A percentile compares a stretch with the other conserved stretches of the same genome.
Conservation (phyloP, 2,329 filamentous ascomycete genomes). For the Fusarium sp. region DNA sequence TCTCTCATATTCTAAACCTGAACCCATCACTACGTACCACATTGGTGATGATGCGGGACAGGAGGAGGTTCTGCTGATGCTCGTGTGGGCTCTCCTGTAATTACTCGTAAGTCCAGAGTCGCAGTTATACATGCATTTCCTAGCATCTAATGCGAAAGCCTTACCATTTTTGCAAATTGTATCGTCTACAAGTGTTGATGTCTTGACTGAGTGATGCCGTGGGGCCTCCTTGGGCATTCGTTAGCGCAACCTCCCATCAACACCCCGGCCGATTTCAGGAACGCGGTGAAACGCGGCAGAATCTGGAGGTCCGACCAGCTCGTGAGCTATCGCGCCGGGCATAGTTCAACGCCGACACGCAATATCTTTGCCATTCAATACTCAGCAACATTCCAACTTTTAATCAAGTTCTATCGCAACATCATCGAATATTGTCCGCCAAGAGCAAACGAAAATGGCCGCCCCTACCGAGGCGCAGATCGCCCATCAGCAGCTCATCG, state of each 20-base stretch:
- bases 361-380: background rate
- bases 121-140: too few species aligned
- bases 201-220: background rate
- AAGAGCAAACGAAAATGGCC: slow-evolving; percentile 59
- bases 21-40: slow-evolving; percentile 73
- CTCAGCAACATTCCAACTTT: background rate
- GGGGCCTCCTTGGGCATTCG: slow-evolving; percentile 5
- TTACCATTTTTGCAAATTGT: slow-evolving; percentile 24
- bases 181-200: background rate
- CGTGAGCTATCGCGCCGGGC: slow-evolving; percentile 5
- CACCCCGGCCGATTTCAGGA: slow-evolving; percentile 1
- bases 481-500: slow-evolving; percentile 86
- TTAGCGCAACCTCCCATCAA: background rate
- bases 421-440: background rate
- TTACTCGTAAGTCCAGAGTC: background rate
- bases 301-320: slow-evolving; percentile 33
- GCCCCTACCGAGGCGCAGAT: slow-evolving; percentile 79
- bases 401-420: background rate
- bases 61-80: slow-evolving; percentile 92
- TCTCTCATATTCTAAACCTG: background rate
- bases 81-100: slow-evolving; percentile 92
- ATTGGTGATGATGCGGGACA: slow-evolving; percentile 96
- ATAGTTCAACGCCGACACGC: background rate
- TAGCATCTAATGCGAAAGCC: background rate
- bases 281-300: slow-evolving; percentile 52